A percentile compares a stretch with the other conserved stretches of the same genome.
Evolutionary conservation across 139 green algal genomes (phyloP).

Genomic region (Diplosphaera chodatii): DNA sequence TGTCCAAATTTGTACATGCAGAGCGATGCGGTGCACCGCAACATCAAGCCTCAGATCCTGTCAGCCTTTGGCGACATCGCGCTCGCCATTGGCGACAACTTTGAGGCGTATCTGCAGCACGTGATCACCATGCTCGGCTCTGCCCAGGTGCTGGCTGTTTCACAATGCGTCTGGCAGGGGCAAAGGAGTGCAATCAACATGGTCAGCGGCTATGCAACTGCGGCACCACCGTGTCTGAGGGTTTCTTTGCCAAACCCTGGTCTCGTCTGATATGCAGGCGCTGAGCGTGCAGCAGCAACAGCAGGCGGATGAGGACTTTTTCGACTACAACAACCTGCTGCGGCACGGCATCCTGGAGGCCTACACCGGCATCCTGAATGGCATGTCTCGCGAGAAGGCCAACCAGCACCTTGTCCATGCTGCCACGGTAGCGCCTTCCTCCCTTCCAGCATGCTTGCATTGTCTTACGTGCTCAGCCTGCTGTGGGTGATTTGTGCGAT

Average conservation of each 20-base stretch:
- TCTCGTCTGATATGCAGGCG: too few relatives aligned
- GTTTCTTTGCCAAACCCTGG: too few relatives aligned
- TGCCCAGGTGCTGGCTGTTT: constrained; percentile 51
- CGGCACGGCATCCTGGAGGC: constrained; percentile 89
- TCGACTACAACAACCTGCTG: constrained; percentile 92
- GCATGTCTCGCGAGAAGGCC: constrained; percentile 29
- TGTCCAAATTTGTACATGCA: too few relatives aligned
- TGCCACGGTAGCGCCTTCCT: too few relatives aligned
- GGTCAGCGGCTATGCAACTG: too few relatives aligned
- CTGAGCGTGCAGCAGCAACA: constrained; percentile 22
- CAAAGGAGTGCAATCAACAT: too few relatives aligned
- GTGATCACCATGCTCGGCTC: constrained; percentile 77
- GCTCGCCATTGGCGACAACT: constrained; percentile 79
- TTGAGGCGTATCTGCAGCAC: constrained; percentile 79
- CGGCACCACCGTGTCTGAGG: too few relatives aligned
- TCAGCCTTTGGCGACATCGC: constrained; percentile 89
- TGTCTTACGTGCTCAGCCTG: too few relatives aligned
- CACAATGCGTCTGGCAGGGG: too few relatives aligned
- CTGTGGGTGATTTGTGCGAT: too few relatives aligned
- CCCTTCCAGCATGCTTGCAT: too few relatives aligned
- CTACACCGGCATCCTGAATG: constrained; percentile 81
- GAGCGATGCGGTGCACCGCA: constrained; percentile 73
- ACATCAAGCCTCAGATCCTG: constrained; percentile 94
- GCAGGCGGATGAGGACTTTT: constrained; percentile 65
- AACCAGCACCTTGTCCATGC: constrained; percentile 21